These are phyloP conservation scores for Rhododendron griersonianum DNA, from an alignment of 148 eudicot species.

Conservation along the genomic window DNA sequence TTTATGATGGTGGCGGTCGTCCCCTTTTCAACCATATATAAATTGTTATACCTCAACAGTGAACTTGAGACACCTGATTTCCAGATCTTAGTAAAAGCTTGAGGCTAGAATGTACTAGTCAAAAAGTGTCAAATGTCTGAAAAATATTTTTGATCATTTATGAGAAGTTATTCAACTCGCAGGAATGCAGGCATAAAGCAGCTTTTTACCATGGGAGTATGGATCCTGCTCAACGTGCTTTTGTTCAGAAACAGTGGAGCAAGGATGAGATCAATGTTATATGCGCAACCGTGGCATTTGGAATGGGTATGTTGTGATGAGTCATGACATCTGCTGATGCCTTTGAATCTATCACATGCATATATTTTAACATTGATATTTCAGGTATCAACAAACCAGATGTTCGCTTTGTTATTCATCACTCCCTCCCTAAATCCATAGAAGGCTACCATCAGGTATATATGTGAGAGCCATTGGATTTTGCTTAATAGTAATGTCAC, in stretches of 20 bases:
- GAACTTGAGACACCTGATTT: background rate
- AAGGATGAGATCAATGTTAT: constrained; percentile 91
- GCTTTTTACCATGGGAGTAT: constrained; percentile 94
- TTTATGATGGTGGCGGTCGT: background rate
- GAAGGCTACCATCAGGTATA: constrained; percentile 98
- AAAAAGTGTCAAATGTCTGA: background rate
- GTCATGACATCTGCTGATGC: constrained; percentile 11
- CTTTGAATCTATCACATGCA: constrained; percentile 6
- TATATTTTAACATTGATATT: constrained; percentile 29
- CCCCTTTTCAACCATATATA: background rate
- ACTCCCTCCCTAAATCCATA: constrained; percentile 93
- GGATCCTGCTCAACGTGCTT: constrained; percentile 81
- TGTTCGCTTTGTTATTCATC: constrained; percentile 97
- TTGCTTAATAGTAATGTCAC: background rate
- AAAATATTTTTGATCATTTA: constrained; percentile 4
- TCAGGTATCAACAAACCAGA: constrained; percentile 98
- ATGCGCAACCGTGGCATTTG: constrained; percentile 99
- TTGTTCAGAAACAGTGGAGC: constrained; percentile 91
- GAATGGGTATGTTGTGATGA: constrained; percentile 70
- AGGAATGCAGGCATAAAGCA: constrained; percentile 87
- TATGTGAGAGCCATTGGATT: background rate
- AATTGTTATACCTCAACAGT: background rate
- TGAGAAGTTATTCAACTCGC: constrained; percentile 10
- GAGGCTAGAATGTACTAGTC: background rate
- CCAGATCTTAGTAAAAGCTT: background rate